These are phyloP conservation scores for Pneumocystis wakefieldiae DNA, from an alignment of 1,139 yeast species.

Conservation along the genomic window DNA sequence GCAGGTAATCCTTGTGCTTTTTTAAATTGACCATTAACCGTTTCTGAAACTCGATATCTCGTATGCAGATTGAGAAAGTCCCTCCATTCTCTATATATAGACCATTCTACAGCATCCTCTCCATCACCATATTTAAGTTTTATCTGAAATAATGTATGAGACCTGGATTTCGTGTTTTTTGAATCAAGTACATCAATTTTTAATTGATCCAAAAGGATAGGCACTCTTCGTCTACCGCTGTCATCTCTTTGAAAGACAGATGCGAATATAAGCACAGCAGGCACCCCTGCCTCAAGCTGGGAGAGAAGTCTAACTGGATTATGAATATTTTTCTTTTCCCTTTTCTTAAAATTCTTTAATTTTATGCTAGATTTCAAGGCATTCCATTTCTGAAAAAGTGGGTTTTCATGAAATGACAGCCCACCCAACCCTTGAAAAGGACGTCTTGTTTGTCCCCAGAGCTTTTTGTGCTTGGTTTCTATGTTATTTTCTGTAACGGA, in stretches of 20 bases:
- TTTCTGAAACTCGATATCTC: slow-evolving; percentile 40
- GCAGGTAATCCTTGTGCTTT: slow-evolving; percentile 19
- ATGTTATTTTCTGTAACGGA: neutral
- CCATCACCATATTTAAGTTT: neutral
- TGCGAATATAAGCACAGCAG: slow-evolving; percentile 64
- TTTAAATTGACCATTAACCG: slow-evolving; percentile 22
- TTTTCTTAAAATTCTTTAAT: slow-evolving; percentile 18
- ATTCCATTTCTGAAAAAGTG: neutral
- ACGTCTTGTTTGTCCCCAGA: neutral
- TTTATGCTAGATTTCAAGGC: neutral
- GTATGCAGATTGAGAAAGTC: slow-evolving; percentile 60
- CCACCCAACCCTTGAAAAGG: neutral
- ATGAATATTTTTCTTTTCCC: slow-evolving; percentile 18
- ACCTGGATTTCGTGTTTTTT: slow-evolving; percentile 12
- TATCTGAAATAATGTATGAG: neutral
- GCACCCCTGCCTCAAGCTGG: slow-evolving; percentile 56
- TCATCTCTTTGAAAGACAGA: slow-evolving; percentile 67
- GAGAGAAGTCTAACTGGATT: slow-evolving; percentile 48
- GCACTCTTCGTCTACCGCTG: slow-evolving; percentile 57
- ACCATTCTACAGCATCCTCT: slow-evolving; percentile 49
- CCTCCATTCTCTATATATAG: slow-evolving; percentile 53
- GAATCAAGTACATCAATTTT: slow-evolving; percentile 48
- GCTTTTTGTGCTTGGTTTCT: neutral
- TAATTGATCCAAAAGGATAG: slow-evolving; percentile 60
- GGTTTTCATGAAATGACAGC: neutral